Base-by-base conservation (phyloP, 306 rosid species). In the Corylus heterophylla region DNA sequence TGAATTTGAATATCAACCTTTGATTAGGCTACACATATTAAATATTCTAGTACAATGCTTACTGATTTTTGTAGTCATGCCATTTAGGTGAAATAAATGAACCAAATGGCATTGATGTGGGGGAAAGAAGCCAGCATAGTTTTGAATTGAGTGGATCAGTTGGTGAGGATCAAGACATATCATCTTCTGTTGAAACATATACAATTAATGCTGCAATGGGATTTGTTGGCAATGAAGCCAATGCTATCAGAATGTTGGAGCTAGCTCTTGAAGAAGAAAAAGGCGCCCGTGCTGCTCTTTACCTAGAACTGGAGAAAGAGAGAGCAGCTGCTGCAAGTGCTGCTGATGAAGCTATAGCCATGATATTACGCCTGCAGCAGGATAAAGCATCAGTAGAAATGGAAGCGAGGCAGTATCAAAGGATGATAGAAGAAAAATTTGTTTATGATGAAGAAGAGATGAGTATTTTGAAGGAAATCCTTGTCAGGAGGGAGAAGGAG, bases 341-440 rank as follows among this genome's bases (percentile, higher is more conserved):
- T 51, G 96, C 98, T 2, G 98, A 96, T 61, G 98, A 96, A 88
- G 91, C 98, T n/a, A 89, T 96, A 93, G 94, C 98, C 42, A 93
- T 90, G 99, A 91, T 96, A 81, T 83, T 74, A 1, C 97, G 98
- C 58, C 85, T 96, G 82, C 97, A 96, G 75, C 90, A 87, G 69
- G 91, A 91, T 69, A 96, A 92, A 85, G 93, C 98, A 3, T 82
- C 83, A 3, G 80, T 87, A 77, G 96, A 90, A 87, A 82, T 91
- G 83, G 97, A 96, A 76, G 86, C 86, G 47, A 81, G 86, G 79
- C 99, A 93, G 68, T 90, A 85, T 74, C 87, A 86, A 51, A 91
- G 99, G 79, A 81, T 89, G 80, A 87, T 93, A 31, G 99, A 96
- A 76, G 99, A 96, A 80, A 86, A 79, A 70, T 85, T 83, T 86